phyloP scores from a whole-genome alignment of 805 yeast genomes.

The Barnettozyma vustinii region DNA sequence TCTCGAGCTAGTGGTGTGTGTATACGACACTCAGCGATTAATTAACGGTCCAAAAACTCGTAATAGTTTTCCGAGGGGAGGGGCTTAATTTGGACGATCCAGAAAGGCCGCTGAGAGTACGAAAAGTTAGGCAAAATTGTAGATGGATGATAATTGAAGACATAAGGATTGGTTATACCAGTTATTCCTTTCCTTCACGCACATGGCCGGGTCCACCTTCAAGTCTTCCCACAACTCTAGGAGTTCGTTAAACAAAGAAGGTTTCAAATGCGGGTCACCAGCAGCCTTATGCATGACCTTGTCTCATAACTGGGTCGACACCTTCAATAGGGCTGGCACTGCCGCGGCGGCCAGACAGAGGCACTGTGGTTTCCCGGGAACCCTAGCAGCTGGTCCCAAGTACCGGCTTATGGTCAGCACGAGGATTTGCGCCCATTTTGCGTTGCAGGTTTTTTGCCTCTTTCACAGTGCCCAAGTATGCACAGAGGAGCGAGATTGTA shows the following conservation, averaged over 20 bases:
- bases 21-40: no score
- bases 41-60: no score
- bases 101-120: no score
- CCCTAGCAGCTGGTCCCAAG: neutral
- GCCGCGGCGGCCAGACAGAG: neutral
- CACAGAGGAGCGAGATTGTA: neutral
- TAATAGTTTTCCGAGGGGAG: no score
- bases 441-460: neutral
- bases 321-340: neutral
- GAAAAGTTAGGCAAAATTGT: no score
- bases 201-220: no score
- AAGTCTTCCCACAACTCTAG: no score
- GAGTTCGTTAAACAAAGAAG: neutral
- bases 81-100: no score
- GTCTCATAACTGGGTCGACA: neutral
- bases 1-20: no score
- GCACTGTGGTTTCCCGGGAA: neutral
- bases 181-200: no score
- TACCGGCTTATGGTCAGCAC: neutral
- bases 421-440: neutral
- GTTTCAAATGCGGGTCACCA: neutral
- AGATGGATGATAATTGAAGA: no score
- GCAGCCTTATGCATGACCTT: neutral
- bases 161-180: no score
- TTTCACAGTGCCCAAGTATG: neutral